Base-by-base conservation (phyloP, 148 eudicot genomes). In the Polygonum aviculare region DNA sequence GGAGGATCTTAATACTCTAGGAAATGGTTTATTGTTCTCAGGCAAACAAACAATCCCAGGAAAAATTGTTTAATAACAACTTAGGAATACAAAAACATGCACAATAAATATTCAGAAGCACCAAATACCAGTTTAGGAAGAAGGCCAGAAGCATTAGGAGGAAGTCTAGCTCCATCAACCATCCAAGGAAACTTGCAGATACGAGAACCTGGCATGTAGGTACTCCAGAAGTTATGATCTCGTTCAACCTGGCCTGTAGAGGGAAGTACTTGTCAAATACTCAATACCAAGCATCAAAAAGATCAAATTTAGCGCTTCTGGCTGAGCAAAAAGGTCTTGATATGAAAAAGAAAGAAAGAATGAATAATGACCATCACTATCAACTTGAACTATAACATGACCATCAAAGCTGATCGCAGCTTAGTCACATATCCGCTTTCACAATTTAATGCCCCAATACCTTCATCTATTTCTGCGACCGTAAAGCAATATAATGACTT, bases 131-230 rank as follows among this genome's bases (percentile, higher is more conserved):
- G 74, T 83, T 86, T 84, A 47, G 90, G 93, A 36, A 95, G 89
- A 63, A 85, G 88, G 75, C 85, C 91, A 76, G 86, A 87, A 78
- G 93, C 94, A 87, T 88, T 84, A 48, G 88, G 78, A 79, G 99
- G 96, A 80, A 92, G 90, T 77, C 97, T 97, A 77, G 94, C 92
- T 45, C 99, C 99, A 82, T 95, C 99, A 41, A 86, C 93, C 99
- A 92, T 90, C 99, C 99, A 95, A 65, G 97, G 93, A 57, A 77
- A 76, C 75, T 86, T 26, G 31, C 31, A 26, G 31, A 26, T 26
- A 26, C 31, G 91, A 18, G 89, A 79, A 62, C 80, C 75, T 76
- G 86, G 75, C 78, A 62, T 18, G 78, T 73, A 75, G 80, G 81
- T 69, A 77, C 78, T 81, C 88, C 91, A 76, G 96, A 84, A 71